These are phyloP conservation scores for Tetracladium setigerum DNA, from an alignment of 495 filamentous ascomycete species.

Conservation along the genomic window DNA sequence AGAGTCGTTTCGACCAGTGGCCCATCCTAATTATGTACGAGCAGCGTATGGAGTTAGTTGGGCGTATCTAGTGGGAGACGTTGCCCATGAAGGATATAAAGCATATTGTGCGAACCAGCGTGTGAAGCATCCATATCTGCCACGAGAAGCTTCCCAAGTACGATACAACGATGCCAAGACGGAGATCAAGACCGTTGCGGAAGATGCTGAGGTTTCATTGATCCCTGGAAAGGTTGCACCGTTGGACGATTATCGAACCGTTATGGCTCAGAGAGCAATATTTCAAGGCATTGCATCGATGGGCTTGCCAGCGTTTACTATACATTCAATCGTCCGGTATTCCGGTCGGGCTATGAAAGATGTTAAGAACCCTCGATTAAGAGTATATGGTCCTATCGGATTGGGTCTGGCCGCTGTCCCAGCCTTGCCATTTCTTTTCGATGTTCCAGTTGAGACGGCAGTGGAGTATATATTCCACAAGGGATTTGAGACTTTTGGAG, in stretches of 20 bases:
- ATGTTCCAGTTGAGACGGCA: constrained; percentile 84
- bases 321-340: constrained; percentile 86
- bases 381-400: constrained; percentile 87
- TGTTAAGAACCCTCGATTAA: constrained; percentile 60
- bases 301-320: constrained; percentile 92
- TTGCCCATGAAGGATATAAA: constrained; percentile 91
- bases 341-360: constrained; percentile 75
- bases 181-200: constrained; percentile 13
- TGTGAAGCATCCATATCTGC: constrained; percentile 18
- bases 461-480: constrained; percentile 87
- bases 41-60: constrained; percentile 87
- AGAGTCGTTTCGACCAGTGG: constrained; percentile 91
- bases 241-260: constrained; percentile 81
- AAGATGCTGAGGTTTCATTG: constrained; percentile 8
- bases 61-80: constrained; percentile 87
- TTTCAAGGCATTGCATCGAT: constrained; percentile 90
- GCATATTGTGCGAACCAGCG: constrained; percentile 75
- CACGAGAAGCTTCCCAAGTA: constrained; percentile 21
- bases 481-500: constrained; percentile 61
- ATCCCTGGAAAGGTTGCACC: constrained; percentile 55
- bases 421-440: constrained; percentile 82
- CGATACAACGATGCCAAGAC: constrained; percentile 22
- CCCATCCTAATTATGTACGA: constrained; percentile 73
- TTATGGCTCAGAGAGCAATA: constrained; percentile 83
- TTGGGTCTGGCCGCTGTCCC: constrained; percentile 84